A percentile compares a stretch with the other conserved stretches of the same genome.
phyloP scores from a whole-genome alignment of 2,329 filamentous ascomycete species.

The Huntiella decipiens region DNA sequence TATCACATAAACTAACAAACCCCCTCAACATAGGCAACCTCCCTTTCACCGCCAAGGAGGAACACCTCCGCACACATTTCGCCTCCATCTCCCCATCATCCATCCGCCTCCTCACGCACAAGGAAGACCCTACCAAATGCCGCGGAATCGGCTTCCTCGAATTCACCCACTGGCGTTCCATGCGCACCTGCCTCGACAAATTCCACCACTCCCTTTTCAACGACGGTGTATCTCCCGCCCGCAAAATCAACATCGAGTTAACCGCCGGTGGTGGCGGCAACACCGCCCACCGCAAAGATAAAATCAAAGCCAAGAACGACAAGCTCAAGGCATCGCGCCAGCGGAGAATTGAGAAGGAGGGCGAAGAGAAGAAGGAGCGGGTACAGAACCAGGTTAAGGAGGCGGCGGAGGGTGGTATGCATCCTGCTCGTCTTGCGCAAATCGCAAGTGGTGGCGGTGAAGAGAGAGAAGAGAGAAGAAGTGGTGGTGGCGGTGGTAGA shows the following conservation, averaged over 20 bases:
- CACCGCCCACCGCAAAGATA: conserved; percentile 48
- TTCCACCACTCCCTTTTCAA: conserved; percentile 72
- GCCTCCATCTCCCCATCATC: conserved; percentile 49
- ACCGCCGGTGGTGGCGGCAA: conserved; percentile 80
- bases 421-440: conserved; percentile 30
- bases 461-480: conserved; percentile 1
- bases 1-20: conserved; percentile 15
- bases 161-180: conserved; percentile 67
- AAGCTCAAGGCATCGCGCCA: conserved; percentile 53
- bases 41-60: conserved; percentile 60
- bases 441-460: conserved; percentile 11
- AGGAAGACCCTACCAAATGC: conserved; percentile 40
- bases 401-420: conserved; percentile 21
- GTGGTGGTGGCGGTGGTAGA: neutral
- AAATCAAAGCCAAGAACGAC: conserved; percentile 70
- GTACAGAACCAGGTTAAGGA: conserved; percentile 17
- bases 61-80: conserved; percentile 57
- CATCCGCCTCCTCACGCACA: conserved; percentile 56
- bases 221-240: conserved; percentile 31
- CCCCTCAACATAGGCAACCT: conserved; percentile 49
- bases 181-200: conserved; percentile 81
- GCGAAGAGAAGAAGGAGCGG: conserved; percentile 23
- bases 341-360: conserved; percentile 28
- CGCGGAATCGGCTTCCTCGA: conserved; percentile 77
- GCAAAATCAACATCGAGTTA: conserved; percentile 83